These are phyloP conservation scores for Pseudopyricularia cyperi DNA, from an alignment of 2,329 filamentous ascomycete genomes.

Conservation along the genomic window DNA sequence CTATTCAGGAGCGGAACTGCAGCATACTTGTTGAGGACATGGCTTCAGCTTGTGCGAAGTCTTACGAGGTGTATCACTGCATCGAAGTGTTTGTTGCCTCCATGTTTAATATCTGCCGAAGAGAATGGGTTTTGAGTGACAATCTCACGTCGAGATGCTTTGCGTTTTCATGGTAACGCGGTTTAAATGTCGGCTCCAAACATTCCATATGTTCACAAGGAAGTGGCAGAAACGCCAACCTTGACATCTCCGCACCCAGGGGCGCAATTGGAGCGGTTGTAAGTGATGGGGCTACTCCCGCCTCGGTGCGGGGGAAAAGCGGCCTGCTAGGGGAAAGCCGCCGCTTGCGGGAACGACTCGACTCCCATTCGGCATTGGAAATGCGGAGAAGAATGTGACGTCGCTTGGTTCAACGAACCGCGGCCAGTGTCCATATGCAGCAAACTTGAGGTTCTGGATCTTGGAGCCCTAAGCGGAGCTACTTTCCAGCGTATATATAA, in stretches of 20 bases:
- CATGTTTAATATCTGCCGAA: too few species aligned
- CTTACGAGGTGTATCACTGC: too few species aligned
- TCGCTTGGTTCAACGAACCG: neutral
- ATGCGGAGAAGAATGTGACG: neutral
- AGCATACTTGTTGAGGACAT: constrained; percentile 3
- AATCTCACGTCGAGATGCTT: too few species aligned
- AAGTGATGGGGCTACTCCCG: neutral
- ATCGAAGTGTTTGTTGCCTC: too few species aligned
- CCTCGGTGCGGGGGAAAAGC: neutral
- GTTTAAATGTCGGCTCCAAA: too few species aligned
- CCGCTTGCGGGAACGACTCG: neutral
- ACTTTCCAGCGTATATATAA: too few species aligned
- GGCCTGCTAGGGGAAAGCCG: neutral
- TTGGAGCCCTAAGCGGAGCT: too few species aligned
- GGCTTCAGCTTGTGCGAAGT: too few species aligned
- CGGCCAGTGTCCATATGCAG: neutral
- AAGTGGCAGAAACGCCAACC: neutral
- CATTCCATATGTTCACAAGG: neutral
- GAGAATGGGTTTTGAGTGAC: too few species aligned
- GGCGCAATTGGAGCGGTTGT: neutral
- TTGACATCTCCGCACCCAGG: neutral
- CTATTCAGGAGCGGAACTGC: constrained; percentile 5
- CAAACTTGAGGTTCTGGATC: too few species aligned
- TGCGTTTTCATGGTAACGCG: neutral
- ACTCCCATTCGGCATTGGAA: neutral